Evolutionary conservation across 345 rosid genomes (phyloP).

Genomic region (Arabidopsis arenosa): DNA sequence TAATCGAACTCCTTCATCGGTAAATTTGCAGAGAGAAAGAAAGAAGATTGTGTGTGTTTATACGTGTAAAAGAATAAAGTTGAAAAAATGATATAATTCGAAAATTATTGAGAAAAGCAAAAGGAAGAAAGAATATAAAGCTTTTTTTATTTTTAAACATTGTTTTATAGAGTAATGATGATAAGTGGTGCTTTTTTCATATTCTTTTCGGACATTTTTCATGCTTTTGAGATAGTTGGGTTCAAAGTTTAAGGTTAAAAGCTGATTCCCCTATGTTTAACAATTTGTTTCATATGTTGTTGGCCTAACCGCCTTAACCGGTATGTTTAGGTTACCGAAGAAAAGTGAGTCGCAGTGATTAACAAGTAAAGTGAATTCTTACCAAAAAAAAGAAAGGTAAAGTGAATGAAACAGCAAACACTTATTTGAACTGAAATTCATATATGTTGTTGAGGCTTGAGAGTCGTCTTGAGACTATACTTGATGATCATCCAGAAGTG

Average conservation of each 20-base stretch:
- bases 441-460: background rate
- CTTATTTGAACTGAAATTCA: conserved; percentile 2
- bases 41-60: background rate
- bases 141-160: background rate
- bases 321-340: conserved; percentile 14
- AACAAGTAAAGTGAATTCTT: conserved; percentile 8
- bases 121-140: conserved; percentile 35
- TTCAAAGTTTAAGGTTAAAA: conserved; percentile 42
- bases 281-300: conserved; percentile 10
- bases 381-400: background rate
- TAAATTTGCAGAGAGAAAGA: background rate
- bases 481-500: background rate
- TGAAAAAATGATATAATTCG: conserved; percentile 27
- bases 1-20: conserved; percentile 51
- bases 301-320: conserved; percentile 22
- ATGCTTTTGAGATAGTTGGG: conserved; percentile 48
- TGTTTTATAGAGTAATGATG: conserved; percentile 35
- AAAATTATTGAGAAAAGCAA: conserved; percentile 48
- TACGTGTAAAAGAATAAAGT: conserved; percentile 14
- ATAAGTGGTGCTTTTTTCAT: conserved; percentile 13
- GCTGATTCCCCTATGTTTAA: conserved; percentile 47
- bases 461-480: background rate
- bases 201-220: conserved; percentile 44
- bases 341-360: conserved; percentile 4
- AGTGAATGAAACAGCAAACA: conserved; percentile 9